Base-by-base conservation (phyloP, 345 rosid genomes). In the Ailanthus altissimus region DNA sequence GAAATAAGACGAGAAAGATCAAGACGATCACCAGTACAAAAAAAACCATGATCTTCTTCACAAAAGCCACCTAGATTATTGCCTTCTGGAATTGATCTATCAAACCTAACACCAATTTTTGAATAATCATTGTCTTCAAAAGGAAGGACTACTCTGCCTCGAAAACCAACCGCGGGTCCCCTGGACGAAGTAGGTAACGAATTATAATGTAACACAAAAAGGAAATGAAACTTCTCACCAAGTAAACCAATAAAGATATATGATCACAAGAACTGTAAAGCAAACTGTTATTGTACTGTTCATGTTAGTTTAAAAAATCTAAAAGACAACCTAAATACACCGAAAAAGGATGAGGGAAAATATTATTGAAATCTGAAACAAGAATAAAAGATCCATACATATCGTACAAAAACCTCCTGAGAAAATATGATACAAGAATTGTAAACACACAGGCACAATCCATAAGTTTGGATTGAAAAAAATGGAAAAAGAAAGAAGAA, bases 31-130 rank as follows among this genome's bases (percentile, higher is more conserved):
- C 99, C 97, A 75, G 91, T 72, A 89, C 98, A 97, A 75, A 94
- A 97, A 80, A 93, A 97, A 28, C 99, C 98, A 65, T 82, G 95
- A 70, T 88, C 97, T 78, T 86, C 94, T 83, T 97, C 97, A 80
- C 99, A 97, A 66, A 63, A 89, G 61, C 97, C 99, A 75, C 98
- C 99, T 72, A 97, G 97, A 84, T 91, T 92, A 77, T 86, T 93
- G 90, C 99, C 99, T 80, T 92, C 97, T 13, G 85, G 88, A 54
- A 97, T 87, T 65, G 93, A 73, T 79, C 73, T 92, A 85, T 97
- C 99, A 78, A 97, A 97, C 82, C 98, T 94, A 74, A 97, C 93
- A 57, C 99, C 98, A 76, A 97, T 79, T 81, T 97, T 97, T 47
- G 98, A 94, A 77, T 87, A 84, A 75, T 86, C 88, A 76, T 94